Percentiles rank a stretch among this genome's conserved stretches.
Evolutionary conservation across 306 rosid genomes (phyloP).

Genomic region (Adenanthera pavonina): DNA sequence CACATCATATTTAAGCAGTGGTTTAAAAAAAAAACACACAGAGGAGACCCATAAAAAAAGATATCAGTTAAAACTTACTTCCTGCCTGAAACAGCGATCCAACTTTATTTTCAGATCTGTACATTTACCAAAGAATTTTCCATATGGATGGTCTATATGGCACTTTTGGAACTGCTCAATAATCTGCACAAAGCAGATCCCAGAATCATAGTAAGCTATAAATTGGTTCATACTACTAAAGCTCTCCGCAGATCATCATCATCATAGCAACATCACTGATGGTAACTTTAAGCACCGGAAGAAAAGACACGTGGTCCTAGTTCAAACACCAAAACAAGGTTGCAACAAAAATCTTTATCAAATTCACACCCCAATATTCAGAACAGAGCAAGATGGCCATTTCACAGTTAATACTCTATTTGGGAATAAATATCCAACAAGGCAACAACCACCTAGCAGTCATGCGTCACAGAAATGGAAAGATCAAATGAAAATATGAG

Average conservation of each 20-base stretch:
- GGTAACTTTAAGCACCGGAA: slow-evolving; percentile 23
- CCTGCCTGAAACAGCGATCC: slow-evolving; percentile 90
- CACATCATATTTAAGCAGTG: neutral
- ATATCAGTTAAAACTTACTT: slow-evolving; percentile 54
- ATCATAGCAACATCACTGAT: slow-evolving; percentile 24
- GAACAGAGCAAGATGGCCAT: neutral
- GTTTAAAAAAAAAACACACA: slow-evolving; percentile 1
- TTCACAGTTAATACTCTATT: slow-evolving; percentile 9
- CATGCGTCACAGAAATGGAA: slow-evolving; percentile 23
- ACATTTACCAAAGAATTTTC: slow-evolving; percentile 86
- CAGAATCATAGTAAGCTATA: slow-evolving; percentile 13
- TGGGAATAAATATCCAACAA: slow-evolving; percentile 25
- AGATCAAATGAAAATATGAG: slow-evolving; percentile 15
- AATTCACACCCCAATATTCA: slow-evolving; percentile 22
- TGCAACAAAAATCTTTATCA: neutral
- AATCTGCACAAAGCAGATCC: slow-evolving; percentile 49
- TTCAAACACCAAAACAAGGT: neutral
- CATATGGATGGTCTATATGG: slow-evolving; percentile 78
- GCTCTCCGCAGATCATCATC: neutral
- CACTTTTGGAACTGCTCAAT: slow-evolving; percentile 88
- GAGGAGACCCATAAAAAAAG: neutral
- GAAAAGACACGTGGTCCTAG: slow-evolving; percentile 21
- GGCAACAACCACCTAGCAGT: neutral
- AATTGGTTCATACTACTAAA: slow-evolving; percentile 2
- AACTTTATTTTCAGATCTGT: slow-evolving; percentile 88